These are phyloP conservation scores for Prunus yedoensis DNA, from an alignment of 331 rosid species.

Conservation along the genomic window DNA sequence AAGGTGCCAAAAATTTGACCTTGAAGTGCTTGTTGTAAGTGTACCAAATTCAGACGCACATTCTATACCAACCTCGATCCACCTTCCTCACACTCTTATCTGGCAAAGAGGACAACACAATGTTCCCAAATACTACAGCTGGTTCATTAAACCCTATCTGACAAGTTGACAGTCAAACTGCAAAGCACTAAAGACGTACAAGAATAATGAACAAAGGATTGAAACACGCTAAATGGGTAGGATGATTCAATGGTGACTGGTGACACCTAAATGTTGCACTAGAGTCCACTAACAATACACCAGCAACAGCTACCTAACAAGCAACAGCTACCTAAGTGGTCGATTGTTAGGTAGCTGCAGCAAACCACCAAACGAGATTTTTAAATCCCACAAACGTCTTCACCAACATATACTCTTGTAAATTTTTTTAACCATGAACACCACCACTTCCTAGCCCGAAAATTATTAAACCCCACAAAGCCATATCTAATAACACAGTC, in stretches of 20 bases:
- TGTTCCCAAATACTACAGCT: not conserved
- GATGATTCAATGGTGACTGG: not conserved
- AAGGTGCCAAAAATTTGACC: not conserved
- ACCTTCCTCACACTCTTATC: not conserved
- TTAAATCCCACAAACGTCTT: not conserved
- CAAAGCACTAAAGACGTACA: not conserved
- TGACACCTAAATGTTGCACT: not conserved
- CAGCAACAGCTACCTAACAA: not conserved
- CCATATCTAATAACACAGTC: not conserved
- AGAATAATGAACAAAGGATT: not conserved
- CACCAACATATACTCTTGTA: not conserved
- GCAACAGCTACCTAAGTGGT: not conserved
- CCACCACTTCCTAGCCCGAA: not conserved
- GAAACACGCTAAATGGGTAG: not conserved
- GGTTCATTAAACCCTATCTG: not conserved
- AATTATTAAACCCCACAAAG: not conserved
- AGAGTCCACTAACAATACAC: not conserved
- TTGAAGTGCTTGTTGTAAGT: not conserved
- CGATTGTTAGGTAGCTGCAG: not conserved
- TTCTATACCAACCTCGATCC: not conserved
- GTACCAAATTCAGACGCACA: constrained; percentile 5
- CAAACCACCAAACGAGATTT: not conserved
- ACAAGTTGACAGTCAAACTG: not conserved
- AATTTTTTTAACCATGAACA: not conserved
- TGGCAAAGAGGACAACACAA: not conserved